phyloP scores from a whole-genome alignment of 305 asterid genomes.

The Rubia balearica region DNA sequence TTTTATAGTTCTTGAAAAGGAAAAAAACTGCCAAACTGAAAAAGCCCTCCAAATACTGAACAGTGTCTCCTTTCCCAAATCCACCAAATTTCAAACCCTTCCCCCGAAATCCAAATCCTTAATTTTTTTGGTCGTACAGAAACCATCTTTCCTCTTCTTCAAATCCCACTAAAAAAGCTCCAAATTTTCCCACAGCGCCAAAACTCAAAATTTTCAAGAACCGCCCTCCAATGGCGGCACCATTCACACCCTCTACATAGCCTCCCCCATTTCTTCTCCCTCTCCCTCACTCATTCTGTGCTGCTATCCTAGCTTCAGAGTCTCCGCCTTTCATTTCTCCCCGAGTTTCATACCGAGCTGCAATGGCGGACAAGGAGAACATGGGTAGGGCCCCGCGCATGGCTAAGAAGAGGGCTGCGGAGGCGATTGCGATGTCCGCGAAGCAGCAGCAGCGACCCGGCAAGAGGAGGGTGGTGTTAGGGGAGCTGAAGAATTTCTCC shows the following conservation, averaged over 20 bases:
- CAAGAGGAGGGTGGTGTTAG: slow-evolving; percentile 51
- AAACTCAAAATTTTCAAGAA: slow-evolving; percentile 14
- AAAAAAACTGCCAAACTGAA: slow-evolving; percentile 11
- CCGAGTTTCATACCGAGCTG: background rate
- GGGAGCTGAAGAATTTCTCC: slow-evolving; percentile 45
- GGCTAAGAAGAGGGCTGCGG: slow-evolving; percentile 65
- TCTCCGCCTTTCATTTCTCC: background rate
- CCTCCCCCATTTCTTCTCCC: background rate
- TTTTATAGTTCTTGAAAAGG: slow-evolving; percentile 1
- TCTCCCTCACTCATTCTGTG: background rate
- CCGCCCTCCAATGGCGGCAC: slow-evolving; percentile 18
- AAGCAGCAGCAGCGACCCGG: slow-evolving; percentile 19
- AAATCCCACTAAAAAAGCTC: background rate
- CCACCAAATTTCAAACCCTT: slow-evolving; percentile 12
- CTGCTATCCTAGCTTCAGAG: background rate
- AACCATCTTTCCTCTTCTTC: background rate
- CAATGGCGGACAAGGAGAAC: slow-evolving; percentile 43
- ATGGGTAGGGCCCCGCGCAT: slow-evolving; percentile 46
- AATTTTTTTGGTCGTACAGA: background rate
- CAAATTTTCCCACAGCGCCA: slow-evolving; percentile 1
- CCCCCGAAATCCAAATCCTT: background rate
- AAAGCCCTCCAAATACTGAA: background rate
- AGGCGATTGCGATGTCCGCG: slow-evolving; percentile 24
- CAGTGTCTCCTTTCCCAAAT: slow-evolving; percentile 9
- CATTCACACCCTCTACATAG: slow-evolving; percentile 10